Evolutionary conservation across 805 yeast genomes (phyloP).

Genomic region (Schizosaccharomyces octosporus): DNA sequence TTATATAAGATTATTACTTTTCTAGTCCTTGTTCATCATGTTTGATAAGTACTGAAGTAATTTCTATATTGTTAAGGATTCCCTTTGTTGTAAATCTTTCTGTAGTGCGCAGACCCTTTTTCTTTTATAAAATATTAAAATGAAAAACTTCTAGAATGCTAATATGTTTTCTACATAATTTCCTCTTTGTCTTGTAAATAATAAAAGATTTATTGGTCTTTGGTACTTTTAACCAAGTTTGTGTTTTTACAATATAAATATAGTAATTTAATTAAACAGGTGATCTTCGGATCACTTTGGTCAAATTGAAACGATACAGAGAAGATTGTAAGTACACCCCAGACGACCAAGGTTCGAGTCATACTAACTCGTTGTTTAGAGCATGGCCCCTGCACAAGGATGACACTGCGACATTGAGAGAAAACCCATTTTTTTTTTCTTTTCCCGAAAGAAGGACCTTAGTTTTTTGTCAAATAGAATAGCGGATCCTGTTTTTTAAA

Average conservation of each 20-base stretch:
- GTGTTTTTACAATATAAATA: not conserved
- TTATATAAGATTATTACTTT: too few relatives aligned
- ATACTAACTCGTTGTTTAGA: not conserved
- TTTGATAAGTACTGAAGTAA: too few relatives aligned
- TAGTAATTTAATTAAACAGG: not conserved
- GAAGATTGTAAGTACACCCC: not conserved
- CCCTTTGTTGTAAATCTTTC: too few relatives aligned
- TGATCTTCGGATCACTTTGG: constrained; percentile 2
- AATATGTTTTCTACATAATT: too few relatives aligned
- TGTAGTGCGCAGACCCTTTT: too few relatives aligned
- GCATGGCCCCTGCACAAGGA: constrained; percentile 3
- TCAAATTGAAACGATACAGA: constrained; percentile 2
- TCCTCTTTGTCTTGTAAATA: too few relatives aligned
- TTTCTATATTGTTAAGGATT: too few relatives aligned
- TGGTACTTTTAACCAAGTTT: too few relatives aligned
- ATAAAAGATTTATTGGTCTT: too few relatives aligned
- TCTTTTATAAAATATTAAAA: too few relatives aligned
- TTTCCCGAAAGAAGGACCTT: not conserved
- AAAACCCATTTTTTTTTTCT: not conserved
- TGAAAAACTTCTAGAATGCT: too few relatives aligned
- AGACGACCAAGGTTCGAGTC: not conserved
- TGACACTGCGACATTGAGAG: constrained; percentile 2
- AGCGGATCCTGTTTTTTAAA: not conserved
- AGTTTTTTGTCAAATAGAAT: not conserved
- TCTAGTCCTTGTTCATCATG: too few relatives aligned